Evolutionary conservation across 352 stramenopile genomes (phyloP).

Genomic region (Globisporangium spiculum): DNA sequence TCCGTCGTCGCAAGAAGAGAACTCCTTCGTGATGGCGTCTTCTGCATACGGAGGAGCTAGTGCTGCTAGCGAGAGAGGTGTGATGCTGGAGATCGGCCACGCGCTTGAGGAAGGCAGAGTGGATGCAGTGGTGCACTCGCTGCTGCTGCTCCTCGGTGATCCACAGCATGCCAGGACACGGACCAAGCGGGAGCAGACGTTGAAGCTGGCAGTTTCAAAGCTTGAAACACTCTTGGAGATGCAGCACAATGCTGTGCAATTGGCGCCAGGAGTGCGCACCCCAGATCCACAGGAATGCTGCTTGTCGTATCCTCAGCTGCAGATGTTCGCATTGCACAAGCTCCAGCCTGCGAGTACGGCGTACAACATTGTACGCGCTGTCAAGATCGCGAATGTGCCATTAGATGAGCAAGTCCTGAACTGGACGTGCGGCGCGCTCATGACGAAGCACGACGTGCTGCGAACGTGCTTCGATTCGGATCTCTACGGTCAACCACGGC

Average conservation of each 20-base stretch:
- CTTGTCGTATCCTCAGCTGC: constrained; percentile 51
- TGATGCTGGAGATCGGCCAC: constrained; percentile 14
- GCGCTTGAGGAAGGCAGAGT: constrained; percentile 34
- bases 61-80: not conserved
- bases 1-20: not conserved
- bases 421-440: constrained; percentile 27
- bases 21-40: not conserved
- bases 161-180: constrained; percentile 1
- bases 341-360: constrained; percentile 38
- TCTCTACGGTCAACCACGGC: constrained; percentile 27
- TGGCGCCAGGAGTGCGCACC: constrained; percentile 11
- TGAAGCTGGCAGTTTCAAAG: constrained; percentile 17
- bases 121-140: constrained; percentile 35
- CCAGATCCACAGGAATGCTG: not conserved
- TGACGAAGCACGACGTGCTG: constrained; percentile 43
- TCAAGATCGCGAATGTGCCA: constrained; percentile 19
- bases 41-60: not conserved
- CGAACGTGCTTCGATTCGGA: constrained; percentile 37
- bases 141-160: constrained; percentile 35
- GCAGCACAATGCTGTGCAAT: constrained; percentile 10
- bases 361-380: constrained; percentile 49
- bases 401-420: constrained; percentile 25
- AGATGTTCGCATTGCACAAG: constrained; percentile 56
- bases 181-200: constrained; percentile 17
- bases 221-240: constrained; percentile 14